A percentile compares a stretch with the other conserved stretches of the same genome.
Conservation (phyloP, 2,329 filamentous ascomycete species). For the Alternaria rosae region DNA sequence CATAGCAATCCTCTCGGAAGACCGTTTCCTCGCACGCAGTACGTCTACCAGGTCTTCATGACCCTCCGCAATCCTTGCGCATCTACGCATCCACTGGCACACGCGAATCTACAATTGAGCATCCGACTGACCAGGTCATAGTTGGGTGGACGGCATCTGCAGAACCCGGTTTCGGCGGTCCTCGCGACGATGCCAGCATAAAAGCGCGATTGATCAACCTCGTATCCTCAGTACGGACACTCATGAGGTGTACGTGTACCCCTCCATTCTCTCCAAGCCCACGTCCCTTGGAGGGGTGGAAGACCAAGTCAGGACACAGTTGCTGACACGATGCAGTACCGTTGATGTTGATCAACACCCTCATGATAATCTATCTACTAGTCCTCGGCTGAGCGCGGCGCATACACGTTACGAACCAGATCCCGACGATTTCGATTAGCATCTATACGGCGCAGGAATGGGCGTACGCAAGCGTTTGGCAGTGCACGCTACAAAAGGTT, state of each 20-base stretch:
- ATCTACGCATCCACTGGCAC: not conserved
- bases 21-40: conserved; percentile 87
- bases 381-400: conserved; percentile 41
- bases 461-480: not conserved
- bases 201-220: conserved; percentile 89
- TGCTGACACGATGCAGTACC: conserved; percentile 42
- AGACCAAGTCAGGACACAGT: not conserved
- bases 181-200: conserved; percentile 74
- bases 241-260: conserved; percentile 82
- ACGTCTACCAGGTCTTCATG: conserved; percentile 45
- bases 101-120: conserved; percentile 11
- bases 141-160: conserved; percentile 78
- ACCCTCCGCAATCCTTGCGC: not conserved
- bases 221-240: conserved; percentile 86
- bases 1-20: conserved; percentile 91
- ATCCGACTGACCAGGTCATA: conserved; percentile 45
- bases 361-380: conserved; percentile 49
- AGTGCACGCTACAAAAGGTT: not conserved
- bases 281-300: not conserved
- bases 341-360: conserved; percentile 50
- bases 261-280: not conserved
- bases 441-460: conserved; percentile 6
- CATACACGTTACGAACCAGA: conserved; percentile 7
- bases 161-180: conserved; percentile 81
- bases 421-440: conserved; percentile 8